Percentiles rank a stretch among this genome's conserved stretches.
Evolutionary conservation across 805 yeast species (phyloP).

Genomic region (Jamesozyma spencerorum): DNA sequence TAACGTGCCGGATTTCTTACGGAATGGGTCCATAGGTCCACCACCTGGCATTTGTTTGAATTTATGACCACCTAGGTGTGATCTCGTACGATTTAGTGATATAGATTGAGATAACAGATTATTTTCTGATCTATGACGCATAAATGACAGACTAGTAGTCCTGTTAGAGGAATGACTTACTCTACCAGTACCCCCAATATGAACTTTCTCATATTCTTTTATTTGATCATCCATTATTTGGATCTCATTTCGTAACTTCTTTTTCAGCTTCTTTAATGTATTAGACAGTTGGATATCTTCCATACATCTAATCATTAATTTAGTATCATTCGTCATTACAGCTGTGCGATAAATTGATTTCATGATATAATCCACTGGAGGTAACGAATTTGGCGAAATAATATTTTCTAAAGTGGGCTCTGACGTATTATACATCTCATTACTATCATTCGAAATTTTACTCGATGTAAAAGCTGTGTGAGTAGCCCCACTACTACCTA

Average conservation of each 20-base stretch:
- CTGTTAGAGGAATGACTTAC: neutral
- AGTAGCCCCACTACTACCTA: neutral
- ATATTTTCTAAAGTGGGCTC: constrained; percentile 43
- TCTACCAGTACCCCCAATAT: neutral
- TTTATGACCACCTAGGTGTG: too few relatives aligned
- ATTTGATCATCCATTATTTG: constrained; percentile 4
- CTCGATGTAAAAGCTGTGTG: too few relatives aligned
- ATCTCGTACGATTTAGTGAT: too few relatives aligned
- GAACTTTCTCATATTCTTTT: constrained; percentile 1
- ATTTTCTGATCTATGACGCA: too few relatives aligned
- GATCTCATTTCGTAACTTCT: constrained; percentile 8
- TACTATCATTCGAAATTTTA: neutral
- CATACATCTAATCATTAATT: constrained; percentile 38
- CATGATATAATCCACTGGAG: constrained; percentile 47
- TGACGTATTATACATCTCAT: neutral
- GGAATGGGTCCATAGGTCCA: too few relatives aligned
- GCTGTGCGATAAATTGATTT: constrained; percentile 56
- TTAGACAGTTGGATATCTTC: constrained; percentile 27
- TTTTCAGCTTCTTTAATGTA: constrained; percentile 16
- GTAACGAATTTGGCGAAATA: constrained; percentile 45
- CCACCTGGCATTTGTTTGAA: too few relatives aligned
- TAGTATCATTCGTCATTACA: constrained; percentile 53
- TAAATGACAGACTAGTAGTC: too few relatives aligned
- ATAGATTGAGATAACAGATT: too few relatives aligned
- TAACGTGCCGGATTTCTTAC: too few relatives aligned